Evolutionary conservation across 495 filamentous ascomycete genomes (phyloP).

Genomic region (Podospora sp.): DNA sequence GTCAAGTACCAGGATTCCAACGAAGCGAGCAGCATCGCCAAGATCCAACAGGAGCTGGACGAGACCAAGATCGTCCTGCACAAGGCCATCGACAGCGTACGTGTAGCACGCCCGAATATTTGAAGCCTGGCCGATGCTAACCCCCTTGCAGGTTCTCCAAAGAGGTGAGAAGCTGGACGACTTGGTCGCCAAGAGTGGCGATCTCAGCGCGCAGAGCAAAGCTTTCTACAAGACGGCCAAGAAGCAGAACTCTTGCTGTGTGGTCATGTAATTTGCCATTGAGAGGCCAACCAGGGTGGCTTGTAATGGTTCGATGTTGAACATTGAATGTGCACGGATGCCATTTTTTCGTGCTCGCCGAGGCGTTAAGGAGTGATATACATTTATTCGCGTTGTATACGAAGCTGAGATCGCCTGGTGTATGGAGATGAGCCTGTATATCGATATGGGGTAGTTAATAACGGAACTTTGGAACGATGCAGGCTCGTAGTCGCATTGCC

Average conservation of each 20-base stretch:
- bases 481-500: background rate
- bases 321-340: slow-evolving; percentile 12
- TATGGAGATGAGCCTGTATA: background rate
- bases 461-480: background rate
- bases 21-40: slow-evolving; percentile 87
- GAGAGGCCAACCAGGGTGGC: background rate
- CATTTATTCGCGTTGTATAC: slow-evolving; percentile 2
- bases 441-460: background rate
- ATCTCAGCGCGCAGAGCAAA: slow-evolving; percentile 85
- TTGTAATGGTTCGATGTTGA: slow-evolving; percentile 1
- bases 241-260: slow-evolving; percentile 95
- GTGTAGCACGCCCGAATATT: background rate
- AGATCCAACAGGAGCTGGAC: slow-evolving; percentile 94
- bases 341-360: slow-evolving; percentile 2
- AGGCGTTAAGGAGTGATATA: slow-evolving; percentile 8
- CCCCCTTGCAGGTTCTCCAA: slow-evolving; percentile 60
- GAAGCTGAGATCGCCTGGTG: background rate
- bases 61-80: slow-evolving; percentile 98
- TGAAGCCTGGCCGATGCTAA: slow-evolving; percentile 17
- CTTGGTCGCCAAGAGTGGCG: slow-evolving; percentile 85
- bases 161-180: slow-evolving; percentile 90
- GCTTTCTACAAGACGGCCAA: slow-evolving; percentile 85
- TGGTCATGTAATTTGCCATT: slow-evolving; percentile 65
- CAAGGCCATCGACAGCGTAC: slow-evolving; percentile 85
- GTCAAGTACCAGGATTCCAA: slow-evolving; percentile 85